Conservation (phyloP, 179 eudicot species). For the Monotropa hypopitys region DNA sequence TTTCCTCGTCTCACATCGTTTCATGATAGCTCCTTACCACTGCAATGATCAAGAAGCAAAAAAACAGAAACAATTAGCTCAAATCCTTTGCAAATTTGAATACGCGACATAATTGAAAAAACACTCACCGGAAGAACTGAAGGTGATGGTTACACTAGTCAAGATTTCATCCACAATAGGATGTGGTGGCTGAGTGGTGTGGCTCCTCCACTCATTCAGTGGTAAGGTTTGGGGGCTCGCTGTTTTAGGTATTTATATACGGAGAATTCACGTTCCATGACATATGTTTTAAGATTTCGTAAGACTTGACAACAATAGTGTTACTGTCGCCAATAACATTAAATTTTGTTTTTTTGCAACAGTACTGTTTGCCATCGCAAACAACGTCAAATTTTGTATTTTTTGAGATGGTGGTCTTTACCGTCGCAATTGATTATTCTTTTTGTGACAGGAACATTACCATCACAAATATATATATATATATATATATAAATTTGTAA, state of each 20-base stretch:
- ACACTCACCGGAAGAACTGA: background rate
- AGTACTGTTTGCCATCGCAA: too few species aligned
- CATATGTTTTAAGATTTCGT: conserved; percentile 3
- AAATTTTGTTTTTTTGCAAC: too few species aligned
- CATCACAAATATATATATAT: too few species aligned
- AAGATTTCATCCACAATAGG: background rate
- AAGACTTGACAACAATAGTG: too few species aligned
- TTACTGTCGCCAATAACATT: too few species aligned
- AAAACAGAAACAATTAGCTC: background rate
- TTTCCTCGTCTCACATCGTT: conserved; percentile 79
- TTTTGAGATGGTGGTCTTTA: too few species aligned
- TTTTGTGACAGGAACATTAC: too few species aligned
- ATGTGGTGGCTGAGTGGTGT: background rate
- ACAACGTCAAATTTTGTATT: too few species aligned
- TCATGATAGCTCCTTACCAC: background rate
- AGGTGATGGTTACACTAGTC: background rate
- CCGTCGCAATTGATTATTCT: too few species aligned
- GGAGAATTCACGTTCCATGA: background rate
- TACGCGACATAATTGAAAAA: background rate
- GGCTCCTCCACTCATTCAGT: background rate
- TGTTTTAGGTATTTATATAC: background rate
- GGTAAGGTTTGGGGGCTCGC: conserved; percentile 4
- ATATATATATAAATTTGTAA: too few species aligned
- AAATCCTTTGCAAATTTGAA: background rate
- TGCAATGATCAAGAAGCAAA: background rate